These are phyloP conservation scores for Brasilioporus rufonigricans DNA, from an alignment of 768 basidiomycete genomes.

Conservation along the genomic window DNA sequence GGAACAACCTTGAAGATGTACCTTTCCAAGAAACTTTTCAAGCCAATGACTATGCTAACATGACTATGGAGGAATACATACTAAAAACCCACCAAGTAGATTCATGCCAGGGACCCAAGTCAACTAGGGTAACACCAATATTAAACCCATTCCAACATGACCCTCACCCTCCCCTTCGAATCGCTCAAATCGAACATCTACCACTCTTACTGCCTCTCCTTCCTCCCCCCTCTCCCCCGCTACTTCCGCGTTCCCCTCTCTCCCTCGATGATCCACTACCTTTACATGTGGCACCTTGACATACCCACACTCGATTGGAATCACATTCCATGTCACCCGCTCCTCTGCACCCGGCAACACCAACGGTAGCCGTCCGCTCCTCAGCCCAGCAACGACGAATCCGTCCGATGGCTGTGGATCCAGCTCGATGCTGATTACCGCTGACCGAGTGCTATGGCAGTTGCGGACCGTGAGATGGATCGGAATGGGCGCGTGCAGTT, in stretches of 20 bases:
- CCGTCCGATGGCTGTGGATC: conserved; percentile 66
- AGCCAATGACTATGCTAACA: no score
- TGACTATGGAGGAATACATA: no score
- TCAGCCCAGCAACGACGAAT: conserved; percentile 81
- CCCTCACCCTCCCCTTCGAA: conserved; percentile 14
- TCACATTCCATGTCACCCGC: conserved; percentile 60
- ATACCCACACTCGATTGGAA: conserved; percentile 74
- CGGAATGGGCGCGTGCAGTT: conserved; percentile 58
- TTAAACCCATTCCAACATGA: not conserved
- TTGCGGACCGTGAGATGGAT: conserved; percentile 66
- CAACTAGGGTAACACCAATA: conserved; percentile 23
- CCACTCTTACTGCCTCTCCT: conserved; percentile 49
- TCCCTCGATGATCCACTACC: conserved; percentile 51
- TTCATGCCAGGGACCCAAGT: no score
- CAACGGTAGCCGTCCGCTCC: conserved; percentile 63
- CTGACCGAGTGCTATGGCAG: conserved; percentile 57
- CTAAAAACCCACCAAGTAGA: no score
- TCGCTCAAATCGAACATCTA: conserved; percentile 49
- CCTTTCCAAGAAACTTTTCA: no score
- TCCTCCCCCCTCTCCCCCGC: no score
- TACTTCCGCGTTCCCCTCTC: no score
- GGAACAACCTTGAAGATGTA: no score
- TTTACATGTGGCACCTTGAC: conserved; percentile 59
- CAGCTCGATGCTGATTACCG: conserved; percentile 67
- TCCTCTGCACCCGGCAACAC: conserved; percentile 76